Evolutionary conservation across 352 stramenopile species (phyloP), one percentile per base, ranked within the genome.

Genomic region (Globisporangium radiosum): DNA sequence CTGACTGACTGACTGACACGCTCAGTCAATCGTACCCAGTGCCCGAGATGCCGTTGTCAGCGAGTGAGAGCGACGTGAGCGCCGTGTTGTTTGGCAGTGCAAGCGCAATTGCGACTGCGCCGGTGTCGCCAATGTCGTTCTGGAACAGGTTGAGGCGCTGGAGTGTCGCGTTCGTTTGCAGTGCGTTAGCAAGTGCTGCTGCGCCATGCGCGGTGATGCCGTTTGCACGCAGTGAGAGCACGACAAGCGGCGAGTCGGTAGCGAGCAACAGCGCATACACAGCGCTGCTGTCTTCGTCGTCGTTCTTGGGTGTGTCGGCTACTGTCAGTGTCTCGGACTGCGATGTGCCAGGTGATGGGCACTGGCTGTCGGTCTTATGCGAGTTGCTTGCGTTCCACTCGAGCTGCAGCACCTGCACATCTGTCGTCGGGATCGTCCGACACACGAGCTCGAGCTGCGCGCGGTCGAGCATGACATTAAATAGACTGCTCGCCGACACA

Each of bases 131-230:
- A 10, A 92, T 68, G 0, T 55, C 37, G 55, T 92, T 92, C 36
- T 84, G 71, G 45, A 90, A 92, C 40, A 90, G 59, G 49, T 90
- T 92, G 38, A 92, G 72, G 37, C 73, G 62, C 60, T 83, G 62
- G 6, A 92, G 70, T 11, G 55, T 84, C 43, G 71, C 66, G 63
- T 81, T 89, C 7, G n/a, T 37, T 0, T 70, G 70, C 0, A 92
- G 52, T 4, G 68, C 65, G 5, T 54, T 48, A 0, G 76, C 80
- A 5, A 92, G 62, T 19, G 71, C 73, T 1, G 53, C 37, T 0
- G 75, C 79, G 56, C 74, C 77, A 13, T 42, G 52, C 11, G 54
- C 54, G 0, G 60, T 70, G 57, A 92, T 85, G 8, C 73, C 81
- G 43, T 85, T 87, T 11, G 76, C 66, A 7, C 83, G 76, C n/a